A percentile compares a stretch with the other conserved stretches of the same genome.
Conservation (phyloP, 2,329 filamentous ascomycete genomes). For the Phoma sp. region DNA sequence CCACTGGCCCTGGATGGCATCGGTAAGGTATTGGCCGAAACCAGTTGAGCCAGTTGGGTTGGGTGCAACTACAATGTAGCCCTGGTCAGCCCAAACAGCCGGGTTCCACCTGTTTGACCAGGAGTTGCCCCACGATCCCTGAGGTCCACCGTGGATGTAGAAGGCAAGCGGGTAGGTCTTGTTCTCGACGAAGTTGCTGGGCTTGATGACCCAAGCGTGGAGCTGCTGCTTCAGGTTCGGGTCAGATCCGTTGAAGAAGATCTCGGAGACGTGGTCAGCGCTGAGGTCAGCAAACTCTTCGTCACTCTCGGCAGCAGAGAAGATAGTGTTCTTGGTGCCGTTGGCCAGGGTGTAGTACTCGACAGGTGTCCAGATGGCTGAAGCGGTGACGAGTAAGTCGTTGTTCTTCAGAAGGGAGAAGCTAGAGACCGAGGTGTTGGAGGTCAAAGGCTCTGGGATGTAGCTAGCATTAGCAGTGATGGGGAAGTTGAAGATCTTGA, state of each 20-base stretch:
- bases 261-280: conserved; percentile 67
- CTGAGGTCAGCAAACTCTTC: conserved; percentile 71
- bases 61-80: conserved; percentile 80
- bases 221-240: conserved; percentile 61
- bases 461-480: conserved; percentile 62
- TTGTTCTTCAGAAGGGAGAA: conserved; percentile 66
- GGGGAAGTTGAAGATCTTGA: conserved; percentile 66
- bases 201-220: conserved; percentile 72
- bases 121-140: conserved; percentile 73
- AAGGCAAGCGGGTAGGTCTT: conserved; percentile 82
- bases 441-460: conserved; percentile 50
- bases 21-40: conserved; percentile 77
- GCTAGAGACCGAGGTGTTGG: conserved; percentile 45
- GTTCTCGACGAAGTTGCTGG: conserved; percentile 66
- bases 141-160: conserved; percentile 83
- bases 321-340: conserved; percentile 51
- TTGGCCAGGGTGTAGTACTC: conserved; percentile 39
- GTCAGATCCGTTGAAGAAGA: conserved; percentile 72
- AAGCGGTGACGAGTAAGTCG: conserved; percentile 53
- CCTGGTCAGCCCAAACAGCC: conserved; percentile 83
- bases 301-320: conserved; percentile 68
- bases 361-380: conserved; percentile 40
- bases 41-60: conserved; percentile 88
- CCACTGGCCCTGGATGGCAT: conserved; percentile 82
- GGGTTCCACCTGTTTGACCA: conserved; percentile 89